Evolutionary conservation across 129 eudicot genomes (phyloP).

Genomic region (Chrysanthemum lavandulifolium): DNA sequence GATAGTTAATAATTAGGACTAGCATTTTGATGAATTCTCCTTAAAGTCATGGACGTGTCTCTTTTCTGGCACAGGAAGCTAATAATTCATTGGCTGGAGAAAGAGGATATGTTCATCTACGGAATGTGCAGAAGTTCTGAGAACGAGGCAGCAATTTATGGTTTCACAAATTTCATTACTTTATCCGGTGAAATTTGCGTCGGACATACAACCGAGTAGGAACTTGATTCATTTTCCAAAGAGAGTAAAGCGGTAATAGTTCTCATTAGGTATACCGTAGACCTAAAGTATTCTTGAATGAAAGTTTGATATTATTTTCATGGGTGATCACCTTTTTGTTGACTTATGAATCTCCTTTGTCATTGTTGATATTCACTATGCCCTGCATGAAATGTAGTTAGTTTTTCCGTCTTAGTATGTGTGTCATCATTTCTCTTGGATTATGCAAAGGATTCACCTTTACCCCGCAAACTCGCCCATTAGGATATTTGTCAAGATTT

Average conservation of each 20-base stretch:
- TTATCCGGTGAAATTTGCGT: conserved; percentile 80
- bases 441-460: neutral
- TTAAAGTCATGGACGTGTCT: neutral
- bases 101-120: conserved; percentile 59
- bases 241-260: conserved; percentile 55
- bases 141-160: conserved; percentile 80
- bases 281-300: neutral
- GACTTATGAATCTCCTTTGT: conserved; percentile 11
- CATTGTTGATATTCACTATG: no score
- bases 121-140: conserved; percentile 59
- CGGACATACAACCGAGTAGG: conserved; percentile 71
- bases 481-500: no score
- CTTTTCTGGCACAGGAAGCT: conserved; percentile 52
- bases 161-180: conserved; percentile 78
- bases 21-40: neutral
- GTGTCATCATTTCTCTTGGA: neutral
- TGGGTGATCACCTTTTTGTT: neutral
- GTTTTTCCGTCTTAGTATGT: neutral
- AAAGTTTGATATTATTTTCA: neutral
- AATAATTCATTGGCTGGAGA: conserved; percentile 72
- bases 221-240: conserved; percentile 76
- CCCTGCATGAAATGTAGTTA: neutral
- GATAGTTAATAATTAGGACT: neutral
- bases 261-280: conserved; percentile 1
- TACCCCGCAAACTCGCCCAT: no score